A percentile compares a stretch with the other conserved stretches of the same genome.
These are phyloP conservation scores for Rhizomucor miehei DNA, from an alignment of 371 early-diverging fungal genomes.

Conservation along the genomic window DNA sequence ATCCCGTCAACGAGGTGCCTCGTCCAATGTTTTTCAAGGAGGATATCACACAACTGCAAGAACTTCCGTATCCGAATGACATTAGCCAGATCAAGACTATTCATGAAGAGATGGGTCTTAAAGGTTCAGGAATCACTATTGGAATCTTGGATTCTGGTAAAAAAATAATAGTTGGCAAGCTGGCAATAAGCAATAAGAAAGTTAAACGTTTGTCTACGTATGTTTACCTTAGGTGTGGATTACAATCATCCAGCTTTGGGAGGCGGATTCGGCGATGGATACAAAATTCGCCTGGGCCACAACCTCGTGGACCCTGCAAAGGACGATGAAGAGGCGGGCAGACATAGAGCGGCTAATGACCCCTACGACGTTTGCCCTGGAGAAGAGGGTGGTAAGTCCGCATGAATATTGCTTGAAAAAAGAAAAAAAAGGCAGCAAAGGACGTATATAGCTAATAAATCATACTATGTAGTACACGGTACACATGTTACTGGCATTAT, in stretches of 20 bases:
- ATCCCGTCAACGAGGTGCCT: slow-evolving; percentile 28
- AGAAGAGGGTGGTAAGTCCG: slow-evolving; percentile 17
- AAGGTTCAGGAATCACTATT: slow-evolving; percentile 21
- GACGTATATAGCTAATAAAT: neutral
- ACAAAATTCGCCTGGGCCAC: slow-evolving; percentile 39
- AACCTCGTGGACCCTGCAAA: slow-evolving; percentile 22
- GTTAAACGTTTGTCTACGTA: too few relatives aligned
- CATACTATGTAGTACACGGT: slow-evolving; percentile 31
- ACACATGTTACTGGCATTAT: slow-evolving; percentile 66
- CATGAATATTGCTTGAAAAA: too few relatives aligned
- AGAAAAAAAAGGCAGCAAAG: too few relatives aligned
- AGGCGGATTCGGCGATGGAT: slow-evolving; percentile 56
- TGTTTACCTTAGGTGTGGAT: slow-evolving; percentile 45
- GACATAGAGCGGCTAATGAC: slow-evolving; percentile 13
- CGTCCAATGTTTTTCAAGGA: slow-evolving; percentile 20
- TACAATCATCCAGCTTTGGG: slow-evolving; percentile 65
- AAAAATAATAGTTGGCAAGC: too few relatives aligned
- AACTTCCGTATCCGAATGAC: slow-evolving; percentile 13
- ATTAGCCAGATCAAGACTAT: slow-evolving; percentile 11
- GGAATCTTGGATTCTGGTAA: slow-evolving; percentile 30
- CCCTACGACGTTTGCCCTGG: slow-evolving; percentile 22
- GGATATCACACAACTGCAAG: neutral
- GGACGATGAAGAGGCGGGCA: slow-evolving; percentile 19
- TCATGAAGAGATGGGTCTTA: slow-evolving; percentile 6
- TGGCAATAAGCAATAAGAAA: too few relatives aligned